phyloP scores from a whole-genome alignment of 73 alveolate genomes.

The Paramecium primaurelia region DNA sequence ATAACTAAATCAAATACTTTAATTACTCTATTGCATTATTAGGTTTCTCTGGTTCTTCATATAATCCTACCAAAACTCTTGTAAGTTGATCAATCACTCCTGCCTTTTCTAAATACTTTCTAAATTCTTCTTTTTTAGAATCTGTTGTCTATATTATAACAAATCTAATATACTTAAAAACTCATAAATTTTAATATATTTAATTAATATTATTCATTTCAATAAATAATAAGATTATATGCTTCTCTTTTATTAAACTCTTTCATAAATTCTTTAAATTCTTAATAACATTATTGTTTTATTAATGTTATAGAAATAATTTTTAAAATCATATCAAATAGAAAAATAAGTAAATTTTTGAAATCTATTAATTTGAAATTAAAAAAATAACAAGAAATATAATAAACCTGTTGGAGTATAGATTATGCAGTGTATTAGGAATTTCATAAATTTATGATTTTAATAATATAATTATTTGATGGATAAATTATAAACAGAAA shows the following conservation, averaged over 20 bases:
- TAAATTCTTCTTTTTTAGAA: constrained; percentile 92
- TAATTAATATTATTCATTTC: background rate
- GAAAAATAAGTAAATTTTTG: too few species aligned
- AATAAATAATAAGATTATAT: background rate
- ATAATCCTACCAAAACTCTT: constrained; percentile 89
- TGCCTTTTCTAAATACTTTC: constrained; percentile 89
- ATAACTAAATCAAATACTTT: constrained; percentile 52
- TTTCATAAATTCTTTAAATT: too few species aligned
- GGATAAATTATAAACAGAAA: background rate
- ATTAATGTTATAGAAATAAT: too few species aligned
- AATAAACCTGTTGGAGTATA: too few species aligned
- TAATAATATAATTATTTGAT: background rate
- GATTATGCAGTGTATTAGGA: background rate
- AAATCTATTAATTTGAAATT: too few species aligned
- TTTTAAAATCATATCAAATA: too few species aligned
- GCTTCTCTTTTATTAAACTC: background rate
- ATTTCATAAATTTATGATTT: background rate
- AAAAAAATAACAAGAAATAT: too few species aligned
- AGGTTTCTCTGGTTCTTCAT: constrained; percentile 96
- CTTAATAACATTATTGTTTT: too few species aligned
- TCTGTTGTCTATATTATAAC: constrained; percentile 68
- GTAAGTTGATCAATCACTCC: constrained; percentile 91
- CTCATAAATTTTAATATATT: constrained; percentile 32
- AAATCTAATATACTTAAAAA: constrained; percentile 35
- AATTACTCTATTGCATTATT: constrained; percentile 82